Conservation (phyloP, 1,284 basidiomycete species). For the Trichosporon faecale region DNA sequence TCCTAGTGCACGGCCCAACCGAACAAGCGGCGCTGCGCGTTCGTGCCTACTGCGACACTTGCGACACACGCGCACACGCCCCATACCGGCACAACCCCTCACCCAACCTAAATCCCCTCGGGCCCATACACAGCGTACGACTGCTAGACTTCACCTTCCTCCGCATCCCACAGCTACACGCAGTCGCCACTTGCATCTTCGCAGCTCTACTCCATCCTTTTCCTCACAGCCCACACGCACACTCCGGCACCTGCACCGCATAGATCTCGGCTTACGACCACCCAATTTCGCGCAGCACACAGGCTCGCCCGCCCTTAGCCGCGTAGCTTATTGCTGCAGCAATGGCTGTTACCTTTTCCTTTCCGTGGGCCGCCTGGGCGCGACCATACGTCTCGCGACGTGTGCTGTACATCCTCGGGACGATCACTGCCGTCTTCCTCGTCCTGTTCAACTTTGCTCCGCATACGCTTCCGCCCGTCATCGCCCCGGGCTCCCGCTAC, state of each 20-base stretch:
- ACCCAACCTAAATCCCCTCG: not conserved
- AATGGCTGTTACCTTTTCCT: conserved; percentile 24
- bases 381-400: conserved; percentile 9
- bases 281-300: not conserved
- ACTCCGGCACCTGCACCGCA: not conserved
- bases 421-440: conserved; percentile 33
- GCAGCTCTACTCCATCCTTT: not conserved
- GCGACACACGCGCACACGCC: not conserved
- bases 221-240: no score
- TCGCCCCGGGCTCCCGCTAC: conserved; percentile 34
- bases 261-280: not conserved
- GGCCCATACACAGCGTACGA: not conserved
- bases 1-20: not conserved
- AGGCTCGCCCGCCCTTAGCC: not conserved
- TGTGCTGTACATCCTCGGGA: conserved; percentile 28
- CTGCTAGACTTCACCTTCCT: not conserved
- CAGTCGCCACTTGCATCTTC: not conserved
- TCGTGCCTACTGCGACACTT: not conserved
- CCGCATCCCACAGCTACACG: not conserved
- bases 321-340: not conserved
- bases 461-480: conserved; percentile 36
- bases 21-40: not conserved
- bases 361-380: conserved; percentile 17
- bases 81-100: not conserved
- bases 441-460: conserved; percentile 46